Evolutionary conservation across 805 yeast genomes (phyloP).

Genomic region (Schizosaccharomyces cryophilus): DNA sequence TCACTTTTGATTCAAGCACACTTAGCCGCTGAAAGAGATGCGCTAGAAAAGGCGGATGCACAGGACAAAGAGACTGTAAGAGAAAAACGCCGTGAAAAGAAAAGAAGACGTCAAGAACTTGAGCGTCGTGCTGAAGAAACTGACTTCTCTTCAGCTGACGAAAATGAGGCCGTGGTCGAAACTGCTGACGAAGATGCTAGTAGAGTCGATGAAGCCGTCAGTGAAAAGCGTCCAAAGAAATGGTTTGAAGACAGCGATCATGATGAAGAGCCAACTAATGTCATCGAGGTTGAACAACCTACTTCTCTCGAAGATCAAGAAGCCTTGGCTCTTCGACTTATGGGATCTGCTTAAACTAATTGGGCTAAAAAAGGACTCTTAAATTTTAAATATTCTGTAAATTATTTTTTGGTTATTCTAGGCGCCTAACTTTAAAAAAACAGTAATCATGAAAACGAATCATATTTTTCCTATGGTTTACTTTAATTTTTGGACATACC

Average conservation of each 20-base stretch:
- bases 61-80: conserved; percentile 57
- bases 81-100: conserved; percentile 64
- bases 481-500: too few species aligned
- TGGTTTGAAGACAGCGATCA: conserved; percentile 10
- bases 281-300: conserved; percentile 66
- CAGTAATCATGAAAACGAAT: too few species aligned
- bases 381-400: not conserved
- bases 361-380: not conserved
- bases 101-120: conserved; percentile 61
- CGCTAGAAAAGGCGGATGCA: conserved; percentile 47
- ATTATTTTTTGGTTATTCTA: too few species aligned
- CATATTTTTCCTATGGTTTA: too few species aligned
- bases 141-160: not conserved
- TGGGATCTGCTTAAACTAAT: conserved; percentile 6
- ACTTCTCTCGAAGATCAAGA: conserved; percentile 84
- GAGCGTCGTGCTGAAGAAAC: conserved; percentile 24
- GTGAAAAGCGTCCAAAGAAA: conserved; percentile 4
- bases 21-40: conserved; percentile 37
- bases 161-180: not conserved
- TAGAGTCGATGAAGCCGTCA: conserved; percentile 2
- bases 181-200: not conserved
- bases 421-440: too few species aligned
- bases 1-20: conserved; percentile 40
- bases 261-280: conserved; percentile 10
- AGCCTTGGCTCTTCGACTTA: conserved; percentile 40